A percentile compares a stretch with the other conserved stretches of the same genome.
These are phyloP conservation scores for Aspergillus alliaceus DNA, from an alignment of 2,329 filamentous ascomycete species.

Conservation along the genomic window DNA sequence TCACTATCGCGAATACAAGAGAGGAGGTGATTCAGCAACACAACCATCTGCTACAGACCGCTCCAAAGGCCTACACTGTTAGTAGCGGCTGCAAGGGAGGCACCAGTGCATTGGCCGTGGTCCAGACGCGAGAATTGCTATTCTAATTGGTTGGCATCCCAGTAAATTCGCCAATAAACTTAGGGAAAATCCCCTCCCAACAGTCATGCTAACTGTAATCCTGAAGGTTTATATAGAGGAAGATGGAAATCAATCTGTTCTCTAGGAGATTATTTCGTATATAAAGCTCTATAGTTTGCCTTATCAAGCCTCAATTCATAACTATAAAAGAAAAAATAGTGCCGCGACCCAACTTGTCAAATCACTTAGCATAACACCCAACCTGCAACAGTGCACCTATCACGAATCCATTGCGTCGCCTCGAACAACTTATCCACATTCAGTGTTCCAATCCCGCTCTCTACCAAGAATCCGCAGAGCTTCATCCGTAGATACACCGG, in stretches of 20 bases:
- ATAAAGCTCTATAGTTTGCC: no score
- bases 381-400: background rate
- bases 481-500: conserved; percentile 3
- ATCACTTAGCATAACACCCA: background rate
- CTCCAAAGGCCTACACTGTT: no score
- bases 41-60: no score
- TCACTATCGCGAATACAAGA: no score
- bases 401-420: background rate
- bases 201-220: no score
- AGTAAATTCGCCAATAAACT: no score
- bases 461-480: conserved; percentile 1
- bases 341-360: background rate
- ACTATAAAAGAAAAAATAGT: background rate
- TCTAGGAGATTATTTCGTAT: background rate
- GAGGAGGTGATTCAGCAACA: no score
- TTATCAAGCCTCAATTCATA: background rate
- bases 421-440: conserved; percentile 1
- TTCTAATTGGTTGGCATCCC: no score
- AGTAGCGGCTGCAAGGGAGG: no score
- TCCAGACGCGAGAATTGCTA: no score
- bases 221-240: background rate
- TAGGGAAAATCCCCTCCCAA: no score
- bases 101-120: no score
- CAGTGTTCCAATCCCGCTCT: conserved; percentile 2
- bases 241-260: background rate